Evolutionary conservation across 164 flowering plant species (phyloP).

Genomic region (Annona cherimola): DNA sequence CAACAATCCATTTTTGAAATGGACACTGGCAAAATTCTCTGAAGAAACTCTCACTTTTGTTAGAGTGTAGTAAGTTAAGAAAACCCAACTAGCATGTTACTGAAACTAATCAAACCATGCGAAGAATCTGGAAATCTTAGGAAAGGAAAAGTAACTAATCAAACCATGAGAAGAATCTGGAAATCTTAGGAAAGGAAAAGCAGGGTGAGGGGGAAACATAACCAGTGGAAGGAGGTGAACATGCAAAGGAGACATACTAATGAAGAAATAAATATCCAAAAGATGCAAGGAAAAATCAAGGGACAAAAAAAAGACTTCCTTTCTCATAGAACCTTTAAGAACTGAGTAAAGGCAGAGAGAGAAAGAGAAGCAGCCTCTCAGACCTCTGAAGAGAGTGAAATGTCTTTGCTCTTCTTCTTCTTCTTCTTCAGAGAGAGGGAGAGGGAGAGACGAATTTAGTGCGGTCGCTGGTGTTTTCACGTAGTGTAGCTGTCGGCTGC

Average conservation of each 20-base stretch:
- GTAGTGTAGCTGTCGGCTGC: constrained; percentile 5
- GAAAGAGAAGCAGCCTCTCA: background rate
- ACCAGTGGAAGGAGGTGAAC: background rate
- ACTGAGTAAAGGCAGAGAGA: background rate
- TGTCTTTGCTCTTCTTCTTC: background rate
- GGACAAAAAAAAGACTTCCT: background rate
- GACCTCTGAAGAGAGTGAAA: too few relatives aligned
- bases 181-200: background rate
- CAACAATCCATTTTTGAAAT: background rate
- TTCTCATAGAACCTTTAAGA: background rate
- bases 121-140: background rate
- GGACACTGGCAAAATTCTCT: background rate
- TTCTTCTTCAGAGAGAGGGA: background rate
- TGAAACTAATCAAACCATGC: background rate
- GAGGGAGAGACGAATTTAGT: constrained; percentile 3
- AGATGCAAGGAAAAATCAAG: background rate
- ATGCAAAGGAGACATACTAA: background rate
- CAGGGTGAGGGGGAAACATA: background rate
- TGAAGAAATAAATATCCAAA: background rate
- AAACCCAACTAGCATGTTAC: background rate
- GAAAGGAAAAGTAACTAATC: background rate
- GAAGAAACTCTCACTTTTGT: background rate
- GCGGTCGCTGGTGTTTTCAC: constrained; percentile 5
- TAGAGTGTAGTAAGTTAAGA: background rate
- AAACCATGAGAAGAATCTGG: background rate